These are phyloP conservation scores for Tephrocybe sp. DNA, from an alignment of 768 basidiomycete genomes.

Conservation along the genomic window DNA sequence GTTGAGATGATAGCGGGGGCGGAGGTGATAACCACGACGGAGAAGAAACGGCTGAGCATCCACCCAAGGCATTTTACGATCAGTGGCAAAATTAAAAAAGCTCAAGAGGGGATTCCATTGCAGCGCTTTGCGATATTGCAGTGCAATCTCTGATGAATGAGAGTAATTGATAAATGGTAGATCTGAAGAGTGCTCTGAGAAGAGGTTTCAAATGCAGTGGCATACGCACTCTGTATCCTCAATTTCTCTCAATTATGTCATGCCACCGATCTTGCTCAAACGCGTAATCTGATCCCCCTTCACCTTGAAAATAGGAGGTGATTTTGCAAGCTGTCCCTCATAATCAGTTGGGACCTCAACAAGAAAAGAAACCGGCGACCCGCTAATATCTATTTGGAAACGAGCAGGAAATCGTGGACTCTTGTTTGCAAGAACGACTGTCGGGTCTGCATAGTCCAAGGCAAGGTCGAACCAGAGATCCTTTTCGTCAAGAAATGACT, in stretches of 20 bases:
- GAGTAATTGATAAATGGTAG: slow-evolving; percentile 59
- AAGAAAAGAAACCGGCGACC: slow-evolving; percentile 37
- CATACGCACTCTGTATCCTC: slow-evolving; percentile 31
- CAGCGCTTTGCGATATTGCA: no score
- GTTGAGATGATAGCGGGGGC: slow-evolving; percentile 1
- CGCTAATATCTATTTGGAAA: slow-evolving; percentile 33
- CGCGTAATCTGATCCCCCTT: slow-evolving; percentile 49
- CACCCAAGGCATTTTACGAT: no score
- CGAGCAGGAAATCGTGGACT: slow-evolving; percentile 23
- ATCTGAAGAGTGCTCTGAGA: slow-evolving; percentile 42
- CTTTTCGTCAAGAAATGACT: slow-evolving; percentile 46
- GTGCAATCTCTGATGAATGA: no score
- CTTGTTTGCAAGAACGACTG: slow-evolving; percentile 14
- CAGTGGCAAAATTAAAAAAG: no score
- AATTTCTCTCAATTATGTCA: slow-evolving; percentile 35
- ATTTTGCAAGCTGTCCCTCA: slow-evolving; percentile 7
- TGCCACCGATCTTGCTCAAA: slow-evolving; percentile 51
- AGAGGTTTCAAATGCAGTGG: background rate
- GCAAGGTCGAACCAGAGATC: slow-evolving; percentile 13
- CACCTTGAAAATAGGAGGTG: slow-evolving; percentile 31
- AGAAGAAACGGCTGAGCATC: background rate
- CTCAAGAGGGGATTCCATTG: no score
- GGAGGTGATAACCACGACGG: slow-evolving; percentile 1
- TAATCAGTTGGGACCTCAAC: slow-evolving; percentile 20
- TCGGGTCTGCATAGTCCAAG: background rate